Evolutionary conservation across 306 rosid species (phyloP).

Genomic region (Prosopis cineraria): DNA sequence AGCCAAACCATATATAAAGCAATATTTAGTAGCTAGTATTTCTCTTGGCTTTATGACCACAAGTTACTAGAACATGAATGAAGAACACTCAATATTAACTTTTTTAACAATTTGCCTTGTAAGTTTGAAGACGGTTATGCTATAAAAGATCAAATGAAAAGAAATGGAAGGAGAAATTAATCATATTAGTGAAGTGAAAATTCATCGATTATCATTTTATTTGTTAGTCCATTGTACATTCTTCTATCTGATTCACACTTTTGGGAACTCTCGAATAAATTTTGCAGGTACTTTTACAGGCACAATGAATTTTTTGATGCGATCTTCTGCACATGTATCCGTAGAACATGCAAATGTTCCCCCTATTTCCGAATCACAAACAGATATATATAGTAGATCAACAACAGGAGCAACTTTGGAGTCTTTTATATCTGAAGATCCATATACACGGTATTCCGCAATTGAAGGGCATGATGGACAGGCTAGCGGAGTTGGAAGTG

Average conservation of each 20-base stretch:
- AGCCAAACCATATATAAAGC: neutral
- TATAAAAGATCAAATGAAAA: conserved; percentile 7
- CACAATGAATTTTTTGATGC: conserved; percentile 77
- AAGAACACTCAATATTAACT: neutral
- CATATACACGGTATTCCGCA: conserved; percentile 41
- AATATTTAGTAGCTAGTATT: neutral
- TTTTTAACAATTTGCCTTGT: neutral
- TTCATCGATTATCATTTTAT: neutral
- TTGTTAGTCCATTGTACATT: conserved; percentile 15
- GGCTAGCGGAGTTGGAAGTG: conserved; percentile 35
- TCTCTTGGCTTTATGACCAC: neutral
- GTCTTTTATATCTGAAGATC: conserved; percentile 52
- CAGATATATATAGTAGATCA: conserved; percentile 42
- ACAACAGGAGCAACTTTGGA: conserved; percentile 58
- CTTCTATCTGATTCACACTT: neutral
- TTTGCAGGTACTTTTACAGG: conserved; percentile 38
- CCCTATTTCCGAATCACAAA: conserved; percentile 47
- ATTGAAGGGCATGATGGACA: conserved; percentile 49
- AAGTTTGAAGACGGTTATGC: neutral
- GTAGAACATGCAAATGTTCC: conserved; percentile 45
- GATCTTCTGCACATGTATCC: conserved; percentile 53
- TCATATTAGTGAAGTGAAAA: neutral
- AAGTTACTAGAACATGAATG: neutral
- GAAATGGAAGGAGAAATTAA: neutral
- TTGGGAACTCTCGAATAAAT: conserved; percentile 6